Evolutionary conservation across 1,139 yeast genomes (phyloP), one percentile per base, ranked within the genome.

Genomic region (Pichia sp.): DNA sequence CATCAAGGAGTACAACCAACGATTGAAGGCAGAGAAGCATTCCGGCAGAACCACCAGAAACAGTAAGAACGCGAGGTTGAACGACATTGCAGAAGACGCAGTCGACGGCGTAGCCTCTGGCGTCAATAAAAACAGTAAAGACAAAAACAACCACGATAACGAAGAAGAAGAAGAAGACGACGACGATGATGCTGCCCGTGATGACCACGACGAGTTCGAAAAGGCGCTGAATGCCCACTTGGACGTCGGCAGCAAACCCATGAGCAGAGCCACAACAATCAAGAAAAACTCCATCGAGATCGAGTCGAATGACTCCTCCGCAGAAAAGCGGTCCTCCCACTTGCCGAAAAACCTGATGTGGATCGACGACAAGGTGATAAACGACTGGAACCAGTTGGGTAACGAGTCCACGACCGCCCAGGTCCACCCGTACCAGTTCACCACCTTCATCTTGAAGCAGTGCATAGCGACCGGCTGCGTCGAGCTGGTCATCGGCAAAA

Each of bases 401-500:
- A 95, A 88, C 16, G 80, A 83, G 34, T 93, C 87, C 60, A 85
- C 96, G 12, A 92, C 98, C 1, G 98, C 97, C 0, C 99, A 93
- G 71, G 97, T 93, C 10, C 98, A 93, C 68, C 99, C 99, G 2
- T 90, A 87, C 73, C 86, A 86, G 68, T 92, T 93, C 70, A 92
- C 98, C 33, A 88, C 85, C 55, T 87, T 80, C 65, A 76, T 93
- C 12, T 74, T 92, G 60, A 81, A 83, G 61, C 87, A 88, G 68
- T 96, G 96, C 38, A 81, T 87, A 59, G 92, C 87, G 63, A 74
- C 86, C 2, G 96, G 95, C 2, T 83, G 90, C n/a, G 87, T 91
- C 20, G 95, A 88, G 63, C 74, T 93, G 52, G 77, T 92, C 31
- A 76, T 88, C 55, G 99, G 97, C 41, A 88, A 89, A 71, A 97